These are phyloP conservation scores for Polysphondylium violaceum DNA, from an alignment of 78 protist species.

Conservation along the genomic window DNA sequence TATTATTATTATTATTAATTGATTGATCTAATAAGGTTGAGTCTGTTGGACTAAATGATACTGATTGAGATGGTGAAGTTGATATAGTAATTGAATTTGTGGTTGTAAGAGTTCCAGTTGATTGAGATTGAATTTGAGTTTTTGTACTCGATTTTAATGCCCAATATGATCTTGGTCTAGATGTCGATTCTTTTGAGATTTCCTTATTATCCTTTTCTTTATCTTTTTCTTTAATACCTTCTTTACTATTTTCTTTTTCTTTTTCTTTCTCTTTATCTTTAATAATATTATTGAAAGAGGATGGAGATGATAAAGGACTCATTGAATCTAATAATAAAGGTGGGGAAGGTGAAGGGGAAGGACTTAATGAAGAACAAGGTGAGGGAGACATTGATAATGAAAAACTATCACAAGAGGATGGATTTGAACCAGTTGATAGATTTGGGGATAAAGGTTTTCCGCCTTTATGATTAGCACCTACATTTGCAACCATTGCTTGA, in stretches of 20 bases:
- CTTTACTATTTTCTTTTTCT: too few species aligned
- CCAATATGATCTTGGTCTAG: neutral
- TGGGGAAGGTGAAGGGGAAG: conserved; percentile 43
- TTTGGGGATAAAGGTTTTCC: conserved; percentile 1
- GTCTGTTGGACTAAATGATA: neutral
- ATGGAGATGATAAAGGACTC: too few species aligned
- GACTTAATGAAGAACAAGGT: conserved; percentile 30
- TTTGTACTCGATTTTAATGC: conserved; percentile 19
- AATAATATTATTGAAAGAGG: neutral
- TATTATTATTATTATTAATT: too few species aligned
- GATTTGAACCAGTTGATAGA: neutral
- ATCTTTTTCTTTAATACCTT: too few species aligned
- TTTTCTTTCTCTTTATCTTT: too few species aligned
- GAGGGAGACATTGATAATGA: conserved; percentile 38
- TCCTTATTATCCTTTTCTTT: too few species aligned
- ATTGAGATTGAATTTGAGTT: neutral
- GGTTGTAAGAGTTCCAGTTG: neutral
- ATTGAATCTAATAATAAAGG: conserved; percentile 1
- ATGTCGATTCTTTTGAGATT: neutral
- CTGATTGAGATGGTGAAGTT: neutral
- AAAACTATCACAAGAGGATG: conserved; percentile 9
- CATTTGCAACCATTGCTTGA: neutral
- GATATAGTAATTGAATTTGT: too few species aligned
- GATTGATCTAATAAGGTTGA: neutral
- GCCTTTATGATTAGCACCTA: neutral